Evolutionary conservation across 2,329 filamentous ascomycete genomes (phyloP), one percentile per base, ranked within the genome.

Genomic region (Fusarium nanum): DNA sequence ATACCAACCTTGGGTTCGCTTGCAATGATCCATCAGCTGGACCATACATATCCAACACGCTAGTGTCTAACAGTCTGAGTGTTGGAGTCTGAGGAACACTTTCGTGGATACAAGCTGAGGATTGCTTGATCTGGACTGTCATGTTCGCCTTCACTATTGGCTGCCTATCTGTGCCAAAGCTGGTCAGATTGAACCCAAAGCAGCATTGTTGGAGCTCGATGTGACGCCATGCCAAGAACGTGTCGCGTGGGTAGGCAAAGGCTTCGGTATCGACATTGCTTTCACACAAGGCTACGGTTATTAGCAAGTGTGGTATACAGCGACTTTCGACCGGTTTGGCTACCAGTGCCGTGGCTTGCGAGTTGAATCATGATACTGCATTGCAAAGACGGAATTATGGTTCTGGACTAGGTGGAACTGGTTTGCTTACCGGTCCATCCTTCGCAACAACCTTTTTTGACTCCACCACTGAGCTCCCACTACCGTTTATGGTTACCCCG

Each of bases 401-500:
- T 30, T 18, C 37, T 32, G 40, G 48, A 62, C 45, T 52, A 37
- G 50, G 68, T 73, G 73, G 72, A 55, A 74, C 64, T 65, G 52
- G n/a, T 47, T 47, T 32, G 44, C 50, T 50, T 71, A 61, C 46
- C 48, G 45, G 60, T 40, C 53, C 62, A 68, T 62, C 61, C 59
- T 52, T 64, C 53, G 52, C 58, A 56, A 62, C 58, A 67, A 57
- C 56, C 55, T 70, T 67, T 28, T 47, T 20, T 30, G 64, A 74
- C 73, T 62, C 73, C 73, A 75, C 73, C 65, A 47, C 64, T 60
- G 62, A 52, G 56, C 65, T 71, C 47, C 60, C 62, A 48, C 69
- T 52, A 67, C 49, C 22, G 44, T 60, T 70, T 55, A 64, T 50
- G 46, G 55, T 66, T 76, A 75, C 73, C 75, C 74, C 75, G 74